Evolutionary conservation across 2,329 filamentous ascomycete genomes (phyloP).

Genomic region (Tolypocladium guangdongense): DNA sequence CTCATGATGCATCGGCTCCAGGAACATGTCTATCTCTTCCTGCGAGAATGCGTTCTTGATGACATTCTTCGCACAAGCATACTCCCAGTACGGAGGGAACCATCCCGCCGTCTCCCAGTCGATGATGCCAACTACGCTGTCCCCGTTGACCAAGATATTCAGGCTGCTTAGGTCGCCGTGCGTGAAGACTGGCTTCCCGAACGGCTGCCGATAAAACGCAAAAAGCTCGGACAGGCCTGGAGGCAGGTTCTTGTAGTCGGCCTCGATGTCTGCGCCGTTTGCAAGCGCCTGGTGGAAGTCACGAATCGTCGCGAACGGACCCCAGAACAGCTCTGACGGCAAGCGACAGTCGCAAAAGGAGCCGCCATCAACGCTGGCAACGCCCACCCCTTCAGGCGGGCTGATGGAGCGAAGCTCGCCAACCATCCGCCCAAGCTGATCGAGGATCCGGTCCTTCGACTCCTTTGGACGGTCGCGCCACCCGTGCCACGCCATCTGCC

Average conservation of each 20-base stretch:
- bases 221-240: constrained; percentile 20
- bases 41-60: constrained; percentile 10
- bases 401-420: background rate
- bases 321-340: background rate
- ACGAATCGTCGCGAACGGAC: background rate
- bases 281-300: background rate
- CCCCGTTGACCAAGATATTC: constrained; percentile 29
- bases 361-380: background rate
- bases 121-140: constrained; percentile 30
- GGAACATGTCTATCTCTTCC: constrained; percentile 9
- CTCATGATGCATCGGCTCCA: constrained; percentile 1
- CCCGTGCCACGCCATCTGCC: constrained; percentile 9
- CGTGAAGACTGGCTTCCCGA: constrained; percentile 27
- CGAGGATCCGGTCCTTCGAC: constrained; percentile 8
- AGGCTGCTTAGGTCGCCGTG: constrained; percentile 32
- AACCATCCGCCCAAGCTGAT: constrained; percentile 12
- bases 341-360: background rate
- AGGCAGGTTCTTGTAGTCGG: constrained; percentile 4
- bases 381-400: background rate
- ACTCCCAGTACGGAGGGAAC: constrained; percentile 24
- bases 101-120: constrained; percentile 24
- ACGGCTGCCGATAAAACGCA: constrained; percentile 19
- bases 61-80: constrained; percentile 9
- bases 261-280: background rate
- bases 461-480: constrained; percentile 1